Evolutionary conservation across 2,329 filamentous ascomycete species (phyloP).

Genomic region (Rhinocladiella similis): DNA sequence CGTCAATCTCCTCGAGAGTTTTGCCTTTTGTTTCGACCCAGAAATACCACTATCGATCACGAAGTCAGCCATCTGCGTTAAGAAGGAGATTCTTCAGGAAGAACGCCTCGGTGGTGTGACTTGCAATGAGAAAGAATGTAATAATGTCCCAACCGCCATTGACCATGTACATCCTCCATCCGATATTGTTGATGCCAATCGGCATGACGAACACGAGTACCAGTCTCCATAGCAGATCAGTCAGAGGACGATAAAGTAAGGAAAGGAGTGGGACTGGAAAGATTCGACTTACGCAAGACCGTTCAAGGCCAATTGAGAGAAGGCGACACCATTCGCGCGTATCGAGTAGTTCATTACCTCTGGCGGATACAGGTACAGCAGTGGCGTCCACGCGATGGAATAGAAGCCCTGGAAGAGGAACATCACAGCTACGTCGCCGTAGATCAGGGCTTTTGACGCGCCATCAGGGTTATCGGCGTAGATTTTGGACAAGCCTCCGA

Average conservation of each 20-base stretch:
- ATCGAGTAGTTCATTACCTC: slow-evolving; percentile 54
- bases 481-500: slow-evolving; percentile 50
- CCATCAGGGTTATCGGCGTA: slow-evolving; percentile 18
- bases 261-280: not conserved
- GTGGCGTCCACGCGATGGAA: slow-evolving; percentile 49
- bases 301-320: not conserved
- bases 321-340: slow-evolving; percentile 31
- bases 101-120: not conserved
- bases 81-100: no score
- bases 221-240: slow-evolving; percentile 27
- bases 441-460: slow-evolving; percentile 34
- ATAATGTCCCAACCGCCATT: slow-evolving; percentile 48
- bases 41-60: slow-evolving; percentile 6
- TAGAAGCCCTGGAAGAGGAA: slow-evolving; percentile 57
- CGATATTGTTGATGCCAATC: slow-evolving; percentile 43
- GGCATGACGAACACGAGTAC: slow-evolving; percentile 44
- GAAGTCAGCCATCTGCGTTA: not conserved
- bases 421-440: slow-evolving; percentile 50
- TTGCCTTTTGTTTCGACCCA: slow-evolving; percentile 26
- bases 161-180: slow-evolving; percentile 51
- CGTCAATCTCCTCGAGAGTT: slow-evolving; percentile 28
- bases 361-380: slow-evolving; percentile 50
- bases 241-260: no score
- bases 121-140: slow-evolving; percentile 38
- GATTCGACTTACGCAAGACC: not conserved